Base-by-base conservation (phyloP, 768 basidiomycete genomes). In the Termitomyces bulborhizus region DNA sequence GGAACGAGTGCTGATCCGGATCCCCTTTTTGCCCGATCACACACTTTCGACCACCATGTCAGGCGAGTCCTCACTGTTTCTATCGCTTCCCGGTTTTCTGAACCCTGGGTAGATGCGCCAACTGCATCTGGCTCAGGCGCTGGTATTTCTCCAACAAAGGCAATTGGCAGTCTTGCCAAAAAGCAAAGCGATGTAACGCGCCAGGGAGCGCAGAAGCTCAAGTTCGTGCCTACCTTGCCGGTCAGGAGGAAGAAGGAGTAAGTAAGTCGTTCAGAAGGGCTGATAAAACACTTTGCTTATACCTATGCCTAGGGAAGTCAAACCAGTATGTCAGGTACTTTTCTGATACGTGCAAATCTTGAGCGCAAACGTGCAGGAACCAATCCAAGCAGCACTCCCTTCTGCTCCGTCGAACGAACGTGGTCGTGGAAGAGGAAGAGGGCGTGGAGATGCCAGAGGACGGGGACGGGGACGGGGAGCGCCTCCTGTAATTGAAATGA, bases 231-330 rank as follows among this genome's bases (percentile, higher is more conserved):
- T 0, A 87, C 85, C 6, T 75, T 91, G 51, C 88, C 88, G 13
- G 68, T 79, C n/a, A 74, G 87, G 60, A 80, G 89, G 60, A 88
- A 85, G 74, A 90, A 89, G 74, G 86, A 88, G 85, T 89, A 71
- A 76, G 84, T 79, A 60, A 64, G 68, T 66, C 42, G 46, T 41
- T 42, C 13, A 42, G 15, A 44, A 52, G 52, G 42, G 3, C 48
- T 40, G n/a, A n/a, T 48, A 34, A 54, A 16, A 29, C 32, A 39
- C 46, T 31, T 32, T 49, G 55, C 49, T 53, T 46, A 56, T 57
- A 45, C 3, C 15, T 29, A 31, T 52, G 41, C 61, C 40, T 60
- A 87, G 86, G 57, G 86, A 88, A 64, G 77, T 79, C 11, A 88
- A 88, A 71, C 65, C 81, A 67, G 88, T 86, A 62, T 51, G 79